These are phyloP conservation scores for Aureoboletus auriporus DNA, from an alignment of 768 basidiomycete species.

Conservation along the genomic window DNA sequence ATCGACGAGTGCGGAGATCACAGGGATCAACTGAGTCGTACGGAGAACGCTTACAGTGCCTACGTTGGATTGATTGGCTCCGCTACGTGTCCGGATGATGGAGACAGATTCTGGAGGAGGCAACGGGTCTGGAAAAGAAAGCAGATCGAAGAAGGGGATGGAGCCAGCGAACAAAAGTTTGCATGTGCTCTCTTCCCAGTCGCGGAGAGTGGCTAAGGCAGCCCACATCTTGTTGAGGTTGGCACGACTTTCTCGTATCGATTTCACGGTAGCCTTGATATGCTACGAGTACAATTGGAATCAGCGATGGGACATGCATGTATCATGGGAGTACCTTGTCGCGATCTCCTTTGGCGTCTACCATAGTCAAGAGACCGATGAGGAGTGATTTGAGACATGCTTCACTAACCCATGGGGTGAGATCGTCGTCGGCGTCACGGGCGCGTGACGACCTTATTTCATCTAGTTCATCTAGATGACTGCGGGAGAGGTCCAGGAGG, in stretches of 20 bases:
- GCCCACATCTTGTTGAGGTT: slow-evolving; percentile 65
- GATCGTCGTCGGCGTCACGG: slow-evolving; percentile 35
- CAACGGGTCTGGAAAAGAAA: slow-evolving; percentile 54
- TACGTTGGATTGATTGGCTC: slow-evolving; percentile 24
- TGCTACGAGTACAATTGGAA: slow-evolving; percentile 7
- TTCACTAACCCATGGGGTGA: slow-evolving; percentile 61
- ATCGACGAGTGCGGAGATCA: slow-evolving; percentile 58
- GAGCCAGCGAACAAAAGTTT: too few species aligned
- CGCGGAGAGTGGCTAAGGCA: slow-evolving; percentile 47
- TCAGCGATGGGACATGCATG: background rate
- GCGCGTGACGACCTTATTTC: slow-evolving; percentile 36
- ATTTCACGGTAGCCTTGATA: slow-evolving; percentile 40
- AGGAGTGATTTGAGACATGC: slow-evolving; percentile 59
- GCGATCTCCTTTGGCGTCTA: slow-evolving; percentile 42
- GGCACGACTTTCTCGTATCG: slow-evolving; percentile 48
- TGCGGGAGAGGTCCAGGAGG: slow-evolving; percentile 46
- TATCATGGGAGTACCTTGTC: slow-evolving; percentile 22
- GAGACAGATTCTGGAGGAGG: slow-evolving; percentile 45
- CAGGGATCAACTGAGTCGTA: slow-evolving; percentile 65
- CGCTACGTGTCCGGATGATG: slow-evolving; percentile 46
- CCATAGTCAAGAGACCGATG: slow-evolving; percentile 54
- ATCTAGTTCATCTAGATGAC: slow-evolving; percentile 62
- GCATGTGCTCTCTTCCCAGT: slow-evolving; percentile 21
- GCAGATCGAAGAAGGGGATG: too few species aligned
- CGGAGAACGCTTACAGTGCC: slow-evolving; percentile 33